These are phyloP conservation scores for Tetracentron sinense DNA, from an alignment of 164 flowering plant species.

Conservation along the genomic window DNA sequence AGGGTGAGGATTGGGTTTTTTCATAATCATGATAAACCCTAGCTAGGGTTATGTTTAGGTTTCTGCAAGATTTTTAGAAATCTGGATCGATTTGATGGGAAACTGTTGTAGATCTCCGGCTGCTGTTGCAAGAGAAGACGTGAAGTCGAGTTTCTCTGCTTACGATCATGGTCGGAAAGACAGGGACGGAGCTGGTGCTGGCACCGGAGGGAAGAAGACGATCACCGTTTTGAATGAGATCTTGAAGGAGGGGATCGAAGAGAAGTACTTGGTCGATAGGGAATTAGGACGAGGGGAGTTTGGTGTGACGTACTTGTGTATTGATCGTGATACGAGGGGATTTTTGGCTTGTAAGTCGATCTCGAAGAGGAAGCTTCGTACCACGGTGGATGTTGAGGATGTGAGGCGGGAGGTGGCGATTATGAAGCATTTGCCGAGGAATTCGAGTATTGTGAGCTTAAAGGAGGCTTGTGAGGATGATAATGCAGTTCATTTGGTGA, in stretches of 20 bases:
- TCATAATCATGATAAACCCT: constrained; percentile 31
- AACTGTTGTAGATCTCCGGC: constrained; percentile 90
- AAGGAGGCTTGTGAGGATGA: constrained; percentile 91
- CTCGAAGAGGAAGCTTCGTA: constrained; percentile 82
- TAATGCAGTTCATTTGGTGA: constrained; percentile 89
- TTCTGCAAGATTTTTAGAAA: constrained; percentile 8
- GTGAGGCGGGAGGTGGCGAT: constrained; percentile 91
- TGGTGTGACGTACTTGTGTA: constrained; percentile 82
- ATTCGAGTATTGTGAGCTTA: constrained; percentile 72
- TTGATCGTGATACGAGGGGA: constrained; percentile 56
- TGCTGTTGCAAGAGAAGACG: constrained; percentile 74
- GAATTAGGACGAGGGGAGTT: constrained; percentile 93
- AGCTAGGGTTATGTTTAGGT: constrained; percentile 21
- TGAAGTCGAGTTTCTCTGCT: constrained; percentile 51
- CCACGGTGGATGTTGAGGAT: constrained; percentile 85
- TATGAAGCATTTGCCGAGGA: constrained; percentile 82
- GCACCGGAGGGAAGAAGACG: constrained; percentile 34
- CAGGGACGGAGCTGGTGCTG: constrained; percentile 13
- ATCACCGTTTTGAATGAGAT: constrained; percentile 45
- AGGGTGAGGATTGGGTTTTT: constrained; percentile 8
- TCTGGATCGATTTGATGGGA: constrained; percentile 43
- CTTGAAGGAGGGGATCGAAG: constrained; percentile 63
- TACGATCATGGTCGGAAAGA: constrained; percentile 43
- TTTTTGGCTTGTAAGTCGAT: constrained; percentile 83
- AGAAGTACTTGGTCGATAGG: constrained; percentile 63